Evolutionary conservation across 192 early-diverging fungal genomes (phyloP).

Genomic region (Allomyces arbusculus): DNA sequence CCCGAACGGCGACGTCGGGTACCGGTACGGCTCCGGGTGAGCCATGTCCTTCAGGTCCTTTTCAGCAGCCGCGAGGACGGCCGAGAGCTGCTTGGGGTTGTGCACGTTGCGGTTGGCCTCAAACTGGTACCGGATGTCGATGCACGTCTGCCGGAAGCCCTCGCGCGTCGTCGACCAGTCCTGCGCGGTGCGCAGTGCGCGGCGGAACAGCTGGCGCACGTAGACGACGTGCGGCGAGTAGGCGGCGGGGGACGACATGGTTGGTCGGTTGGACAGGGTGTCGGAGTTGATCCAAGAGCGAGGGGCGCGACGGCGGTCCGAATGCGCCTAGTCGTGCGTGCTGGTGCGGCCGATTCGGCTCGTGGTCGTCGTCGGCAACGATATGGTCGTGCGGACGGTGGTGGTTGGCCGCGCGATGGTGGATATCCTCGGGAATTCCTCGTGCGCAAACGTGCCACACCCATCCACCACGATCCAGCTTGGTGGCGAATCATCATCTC

Average conservation of each 20-base stretch:
- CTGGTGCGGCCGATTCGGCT: too few species aligned
- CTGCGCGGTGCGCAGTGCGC: slow-evolving; percentile 52
- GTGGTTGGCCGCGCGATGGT: too few species aligned
- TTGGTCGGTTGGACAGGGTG: too few species aligned
- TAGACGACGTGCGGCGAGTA: slow-evolving; percentile 42
- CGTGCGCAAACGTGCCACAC: too few species aligned
- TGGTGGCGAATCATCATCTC: too few species aligned
- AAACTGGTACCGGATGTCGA: slow-evolving; percentile 67
- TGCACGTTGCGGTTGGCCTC: slow-evolving; percentile 54
- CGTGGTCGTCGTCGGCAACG: too few species aligned
- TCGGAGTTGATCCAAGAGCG: too few species aligned
- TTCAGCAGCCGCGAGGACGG: slow-evolving; percentile 48
- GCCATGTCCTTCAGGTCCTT: slow-evolving; percentile 41
- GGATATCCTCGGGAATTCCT: too few species aligned
- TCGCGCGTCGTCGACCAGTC: slow-evolving; percentile 79
- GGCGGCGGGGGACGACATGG: slow-evolving; percentile 6
- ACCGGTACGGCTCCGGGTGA: slow-evolving; percentile 71
- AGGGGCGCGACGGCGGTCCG: too few species aligned
- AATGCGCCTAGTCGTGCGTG: too few species aligned
- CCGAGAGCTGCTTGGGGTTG: slow-evolving; percentile 50
- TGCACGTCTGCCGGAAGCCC: slow-evolving; percentile 56
- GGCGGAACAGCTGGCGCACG: slow-evolving; percentile 65
- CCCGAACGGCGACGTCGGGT: slow-evolving; percentile 43
- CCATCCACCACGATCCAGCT: too few species aligned
- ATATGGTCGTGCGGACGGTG: too few species aligned